Percentiles rank a stretch among this genome's conserved stretches.
phyloP scores from a whole-genome alignment of 2,329 filamentous ascomycete genomes.

The Botrytis cinerea region DNA sequence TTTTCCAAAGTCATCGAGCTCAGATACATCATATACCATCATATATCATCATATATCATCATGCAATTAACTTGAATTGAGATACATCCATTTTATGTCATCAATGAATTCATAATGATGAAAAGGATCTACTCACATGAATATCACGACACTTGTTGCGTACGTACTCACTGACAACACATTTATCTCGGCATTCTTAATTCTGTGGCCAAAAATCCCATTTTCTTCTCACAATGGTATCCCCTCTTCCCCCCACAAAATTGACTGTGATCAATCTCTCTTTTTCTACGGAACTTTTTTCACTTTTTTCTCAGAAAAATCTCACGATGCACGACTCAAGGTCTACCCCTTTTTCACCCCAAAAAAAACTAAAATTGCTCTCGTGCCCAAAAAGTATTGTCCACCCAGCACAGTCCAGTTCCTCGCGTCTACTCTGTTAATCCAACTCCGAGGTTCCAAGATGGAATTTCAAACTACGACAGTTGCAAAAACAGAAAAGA shows the following conservation, averaged over 20 bases:
- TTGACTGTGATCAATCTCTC: conserved; percentile 6
- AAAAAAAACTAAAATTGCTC: neutral
- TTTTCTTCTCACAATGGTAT: neutral
- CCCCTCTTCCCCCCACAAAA: conserved; percentile 2
- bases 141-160: neutral
- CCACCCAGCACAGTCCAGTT: neutral
- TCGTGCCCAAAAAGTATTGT: neutral
- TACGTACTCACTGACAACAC: conserved; percentile 9
- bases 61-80: neutral
- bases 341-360: conserved; percentile 4
- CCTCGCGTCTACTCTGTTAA: neutral
- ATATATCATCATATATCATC: conserved; percentile 21
- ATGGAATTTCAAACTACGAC: neutral
- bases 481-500: neutral
- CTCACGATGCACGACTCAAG: conserved; percentile 9
- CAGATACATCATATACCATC: conserved; percentile 5
- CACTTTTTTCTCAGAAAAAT: neutral
- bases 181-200: neutral
- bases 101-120: conserved; percentile 1
- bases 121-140: conserved; percentile 10
- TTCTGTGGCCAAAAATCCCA: neutral
- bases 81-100: neutral
- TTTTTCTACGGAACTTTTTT: neutral
- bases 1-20: neutral
- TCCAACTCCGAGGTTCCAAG: neutral